phyloP scores from a whole-genome alignment of 2,329 filamentous ascomycete species.

The Aspergillus sp. region DNA sequence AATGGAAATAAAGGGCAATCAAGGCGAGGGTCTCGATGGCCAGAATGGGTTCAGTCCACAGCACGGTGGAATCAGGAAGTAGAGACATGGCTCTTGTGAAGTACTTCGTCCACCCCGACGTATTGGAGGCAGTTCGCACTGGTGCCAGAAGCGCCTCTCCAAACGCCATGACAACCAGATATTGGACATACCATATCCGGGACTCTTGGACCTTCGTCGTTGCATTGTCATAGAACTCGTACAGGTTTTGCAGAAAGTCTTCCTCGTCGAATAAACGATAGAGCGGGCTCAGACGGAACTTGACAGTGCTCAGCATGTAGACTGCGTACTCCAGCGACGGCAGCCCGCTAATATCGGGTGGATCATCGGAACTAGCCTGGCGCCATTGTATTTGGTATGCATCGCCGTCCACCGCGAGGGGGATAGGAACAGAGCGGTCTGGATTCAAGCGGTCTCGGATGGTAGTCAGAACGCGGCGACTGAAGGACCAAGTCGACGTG shows the following conservation, averaged over 20 bases:
- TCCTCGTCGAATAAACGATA: constrained; percentile 47
- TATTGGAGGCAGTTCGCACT: constrained; percentile 24
- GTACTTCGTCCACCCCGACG: constrained; percentile 35
- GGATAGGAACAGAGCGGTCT: constrained; percentile 27
- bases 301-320: constrained; percentile 46
- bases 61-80: constrained; percentile 30
- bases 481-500: constrained; percentile 48
- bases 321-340: constrained; percentile 44
- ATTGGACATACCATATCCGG: constrained; percentile 43
- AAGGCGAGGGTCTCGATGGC: constrained; percentile 42
- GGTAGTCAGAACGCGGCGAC: constrained; percentile 38
- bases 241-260: constrained; percentile 34
- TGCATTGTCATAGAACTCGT: constrained; percentile 30
- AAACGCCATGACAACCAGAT: constrained; percentile 42
- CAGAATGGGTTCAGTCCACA: constrained; percentile 33
- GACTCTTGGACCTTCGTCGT: constrained; percentile 16
- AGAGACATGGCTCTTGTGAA: constrained; percentile 36
- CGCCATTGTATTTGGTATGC: constrained; percentile 43
- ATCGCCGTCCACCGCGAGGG: constrained; percentile 39
- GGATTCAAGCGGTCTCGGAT: constrained; percentile 39
- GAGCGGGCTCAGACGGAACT: constrained; percentile 46
- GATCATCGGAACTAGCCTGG: constrained; percentile 24
- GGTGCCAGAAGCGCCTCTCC: constrained; percentile 42
- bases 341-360: constrained; percentile 26
- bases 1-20: constrained; percentile 42